Base-by-base conservation (phyloP, 1,139 yeast genomes). In the Nakaseomyces glabratus region DNA sequence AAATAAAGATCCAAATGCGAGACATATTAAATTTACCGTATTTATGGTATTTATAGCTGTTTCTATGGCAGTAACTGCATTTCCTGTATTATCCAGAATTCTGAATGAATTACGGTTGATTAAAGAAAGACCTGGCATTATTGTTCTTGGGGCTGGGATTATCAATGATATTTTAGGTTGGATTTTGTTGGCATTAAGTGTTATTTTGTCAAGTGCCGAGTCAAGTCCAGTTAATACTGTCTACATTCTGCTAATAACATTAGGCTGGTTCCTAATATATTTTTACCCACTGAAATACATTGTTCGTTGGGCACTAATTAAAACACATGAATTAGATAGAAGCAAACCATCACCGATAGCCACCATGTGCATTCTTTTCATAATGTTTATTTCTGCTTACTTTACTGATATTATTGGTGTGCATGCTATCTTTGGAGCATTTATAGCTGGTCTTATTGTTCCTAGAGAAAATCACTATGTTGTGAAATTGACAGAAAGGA, bases 331-430 rank as follows among this genome's bases (percentile, higher is more conserved):
- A 42, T 40, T 60, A 17, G 54, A 54, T 31, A 63, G 69, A 30
- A 65, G 72, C 6, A 79, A 80, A 4, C 85, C 90, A 2, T 75
- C 82, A 1, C 79, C 80, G 39, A 47, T 70, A 25, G 73, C 76
- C 36, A 75, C 79, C 47, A 60, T 76, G 51, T 51, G 72, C 24
- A 72, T 80, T 24, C 50, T 81, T 33, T 49, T 72, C 11, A 48
- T 71, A 42, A 76, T 75, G 41, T 72, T 81, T 43, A 58, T 70
- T 3, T 78, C 88, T 2, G 73, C 93, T 1, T 82, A 81, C 57
- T 79, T 71, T 55, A 82, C 93, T 2, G 86, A 80, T 54, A 76
- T 80, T 38, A 77, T 81, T 43, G 93, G 93, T 2, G 88, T 80
- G 8, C 86, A 78, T 53, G 76, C 85, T 0, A 81, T 82, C 49